These are phyloP conservation scores for Cutaneotrichosporon cavernicola DNA, from an alignment of 1,284 basidiomycete species.

Conservation along the genomic window DNA sequence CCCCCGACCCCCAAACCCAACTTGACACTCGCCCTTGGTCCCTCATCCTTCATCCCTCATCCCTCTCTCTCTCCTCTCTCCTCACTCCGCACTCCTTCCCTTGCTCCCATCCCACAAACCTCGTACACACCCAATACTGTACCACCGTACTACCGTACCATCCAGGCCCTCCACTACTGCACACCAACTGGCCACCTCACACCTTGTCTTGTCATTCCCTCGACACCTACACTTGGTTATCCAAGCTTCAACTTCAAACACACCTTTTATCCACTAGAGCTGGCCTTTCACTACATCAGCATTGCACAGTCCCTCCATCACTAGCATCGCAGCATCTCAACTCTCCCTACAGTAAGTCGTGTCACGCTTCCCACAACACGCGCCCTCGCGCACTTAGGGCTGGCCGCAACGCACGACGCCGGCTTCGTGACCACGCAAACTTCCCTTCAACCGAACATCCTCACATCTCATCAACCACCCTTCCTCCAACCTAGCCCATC, in stretches of 20 bases:
- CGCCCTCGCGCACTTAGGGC: not conserved
- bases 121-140: too few species aligned
- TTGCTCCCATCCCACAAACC: slow-evolving; percentile 1
- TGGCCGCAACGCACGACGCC: not conserved
- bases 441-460: not conserved
- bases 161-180: too few species aligned
- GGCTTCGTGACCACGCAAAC: not conserved
- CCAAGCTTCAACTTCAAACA: not conserved
- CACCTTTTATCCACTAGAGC: not conserved
- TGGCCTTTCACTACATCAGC: not conserved
- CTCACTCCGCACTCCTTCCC: not conserved
- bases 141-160: too few species aligned
- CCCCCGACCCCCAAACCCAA: too few species aligned
- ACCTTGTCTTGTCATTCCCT: too few species aligned
- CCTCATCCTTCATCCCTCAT: not conserved
- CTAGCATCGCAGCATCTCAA: not conserved
- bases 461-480: not conserved
- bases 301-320: not conserved
- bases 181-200: too few species aligned
- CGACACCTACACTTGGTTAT: too few species aligned
- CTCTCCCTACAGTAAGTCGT: not conserved
- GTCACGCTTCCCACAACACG: not conserved
- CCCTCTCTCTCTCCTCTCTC: not conserved
- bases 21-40: not conserved
- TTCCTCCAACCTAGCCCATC: not conserved